Evolutionary conservation across 768 basidiomycete species (phyloP).

Genomic region (Tylopilus subfusipes): DNA sequence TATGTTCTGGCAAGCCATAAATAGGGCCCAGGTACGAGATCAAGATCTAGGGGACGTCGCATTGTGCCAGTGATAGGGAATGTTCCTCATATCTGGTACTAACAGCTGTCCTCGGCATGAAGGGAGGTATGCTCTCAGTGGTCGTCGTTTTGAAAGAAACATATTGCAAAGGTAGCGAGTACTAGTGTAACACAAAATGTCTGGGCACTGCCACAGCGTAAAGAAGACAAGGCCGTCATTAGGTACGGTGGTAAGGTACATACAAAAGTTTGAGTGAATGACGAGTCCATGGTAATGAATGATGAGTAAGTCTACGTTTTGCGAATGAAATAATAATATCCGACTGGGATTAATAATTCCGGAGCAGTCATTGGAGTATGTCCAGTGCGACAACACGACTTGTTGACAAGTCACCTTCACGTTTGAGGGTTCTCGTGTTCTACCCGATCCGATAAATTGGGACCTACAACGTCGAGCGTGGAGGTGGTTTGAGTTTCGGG

Average conservation of each 20-base stretch:
- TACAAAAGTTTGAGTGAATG: background rate
- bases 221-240: background rate
- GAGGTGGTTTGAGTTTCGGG: conserved; percentile 4
- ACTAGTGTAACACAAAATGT: background rate
- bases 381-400: background rate
- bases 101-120: no score
- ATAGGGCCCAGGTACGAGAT: no score
- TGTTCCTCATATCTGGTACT: background rate
- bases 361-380: background rate
- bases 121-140: no score
- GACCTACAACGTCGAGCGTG: background rate
- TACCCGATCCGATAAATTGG: background rate
- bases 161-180: no score
- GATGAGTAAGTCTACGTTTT: background rate
- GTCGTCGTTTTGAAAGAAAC: background rate
- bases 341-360: background rate
- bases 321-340: background rate
- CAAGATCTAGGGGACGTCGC: background rate
- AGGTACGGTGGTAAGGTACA: background rate
- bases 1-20: no score
- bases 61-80: background rate
- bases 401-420: background rate
- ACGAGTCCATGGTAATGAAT: background rate
- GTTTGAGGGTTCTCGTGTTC: background rate
- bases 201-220: background rate